Conservation (phyloP, 2,329 filamentous ascomycete genomes). For the Xylaria sp. region DNA sequence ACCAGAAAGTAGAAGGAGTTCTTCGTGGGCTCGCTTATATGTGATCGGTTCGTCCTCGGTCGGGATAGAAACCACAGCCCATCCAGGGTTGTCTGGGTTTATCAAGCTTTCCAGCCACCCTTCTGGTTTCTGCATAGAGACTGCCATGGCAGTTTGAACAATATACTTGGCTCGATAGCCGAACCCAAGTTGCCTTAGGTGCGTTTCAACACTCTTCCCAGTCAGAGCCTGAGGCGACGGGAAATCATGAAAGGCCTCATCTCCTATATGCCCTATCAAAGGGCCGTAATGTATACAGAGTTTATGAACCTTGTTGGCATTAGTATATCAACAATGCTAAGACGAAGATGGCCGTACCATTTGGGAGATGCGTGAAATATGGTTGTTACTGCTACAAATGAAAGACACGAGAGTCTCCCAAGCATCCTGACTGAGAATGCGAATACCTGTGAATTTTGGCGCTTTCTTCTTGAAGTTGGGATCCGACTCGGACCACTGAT, state of each 20-base stretch:
- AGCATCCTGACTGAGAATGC: slow-evolving; percentile 91
- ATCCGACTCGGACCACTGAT: slow-evolving; percentile 85
- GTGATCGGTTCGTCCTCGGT: slow-evolving; percentile 60
- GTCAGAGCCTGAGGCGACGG: slow-evolving; percentile 77
- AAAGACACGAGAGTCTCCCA: slow-evolving; percentile 95
- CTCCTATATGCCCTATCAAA: slow-evolving; percentile 72
- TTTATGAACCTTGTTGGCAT: slow-evolving; percentile 70
- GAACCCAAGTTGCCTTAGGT: slow-evolving; percentile 84
- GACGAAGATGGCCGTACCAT: slow-evolving; percentile 66
- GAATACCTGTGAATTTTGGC: slow-evolving; percentile 84
- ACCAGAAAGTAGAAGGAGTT: slow-evolving; percentile 78
- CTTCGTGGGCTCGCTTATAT: slow-evolving; percentile 80
- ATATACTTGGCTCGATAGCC: slow-evolving; percentile 96
- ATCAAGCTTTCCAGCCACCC: slow-evolving; percentile 79
- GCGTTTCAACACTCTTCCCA: slow-evolving; percentile 74
- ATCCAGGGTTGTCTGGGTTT: slow-evolving; percentile 74
- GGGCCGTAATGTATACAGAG: slow-evolving; percentile 86
- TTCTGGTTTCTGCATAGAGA: slow-evolving; percentile 68
- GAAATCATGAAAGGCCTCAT: slow-evolving; percentile 83
- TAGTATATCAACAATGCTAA: background rate
- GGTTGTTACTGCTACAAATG: slow-evolving; percentile 99
- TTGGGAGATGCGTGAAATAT: slow-evolving; percentile 91
- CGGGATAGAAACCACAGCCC: slow-evolving; percentile 54
- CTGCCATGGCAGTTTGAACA: slow-evolving; percentile 78
- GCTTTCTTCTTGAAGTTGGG: slow-evolving; percentile 88